phyloP scores from a whole-genome alignment of 2,329 filamentous ascomycete genomes.

The Podosphaera fusca region DNA sequence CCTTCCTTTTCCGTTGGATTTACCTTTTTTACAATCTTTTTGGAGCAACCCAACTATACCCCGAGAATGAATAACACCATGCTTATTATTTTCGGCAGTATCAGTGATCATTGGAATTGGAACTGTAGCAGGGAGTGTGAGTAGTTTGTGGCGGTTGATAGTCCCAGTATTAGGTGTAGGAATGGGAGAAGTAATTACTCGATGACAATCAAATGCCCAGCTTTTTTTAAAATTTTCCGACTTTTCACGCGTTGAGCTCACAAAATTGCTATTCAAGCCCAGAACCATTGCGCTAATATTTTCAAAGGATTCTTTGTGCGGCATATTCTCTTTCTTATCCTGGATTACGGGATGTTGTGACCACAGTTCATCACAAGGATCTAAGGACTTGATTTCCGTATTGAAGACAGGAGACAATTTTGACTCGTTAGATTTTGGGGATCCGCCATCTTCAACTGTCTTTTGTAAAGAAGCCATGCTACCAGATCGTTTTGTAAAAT shows the following conservation, averaged over 20 bases:
- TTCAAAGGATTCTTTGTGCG: constrained; percentile 7
- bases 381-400: constrained; percentile 5
- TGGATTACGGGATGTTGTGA: constrained; percentile 12
- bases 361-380: constrained; percentile 6
- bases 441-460: constrained; percentile 7
- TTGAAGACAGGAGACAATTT: constrained; percentile 1
- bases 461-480: constrained; percentile 14
- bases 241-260: constrained; percentile 8
- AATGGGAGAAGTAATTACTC: constrained; percentile 10
- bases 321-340: constrained; percentile 12
- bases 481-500: constrained; percentile 46
- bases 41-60: neutral
- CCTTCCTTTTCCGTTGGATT: constrained; percentile 8
- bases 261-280: constrained; percentile 6
- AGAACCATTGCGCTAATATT: constrained; percentile 3
- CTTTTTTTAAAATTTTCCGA: constrained; percentile 11
- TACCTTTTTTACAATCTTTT: constrained; percentile 6
- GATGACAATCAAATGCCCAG: constrained; percentile 11
- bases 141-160: constrained; percentile 5
- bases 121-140: constrained; percentile 2
- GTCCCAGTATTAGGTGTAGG: constrained; percentile 13
- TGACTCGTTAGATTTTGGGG: constrained; percentile 4
- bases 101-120: constrained; percentile 5
- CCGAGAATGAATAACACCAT: constrained; percentile 2
- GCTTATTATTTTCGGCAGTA: constrained; percentile 10